Base-by-base conservation (phyloP, 2,329 filamentous ascomycete species). In the Colletotrichum salicis region DNA sequence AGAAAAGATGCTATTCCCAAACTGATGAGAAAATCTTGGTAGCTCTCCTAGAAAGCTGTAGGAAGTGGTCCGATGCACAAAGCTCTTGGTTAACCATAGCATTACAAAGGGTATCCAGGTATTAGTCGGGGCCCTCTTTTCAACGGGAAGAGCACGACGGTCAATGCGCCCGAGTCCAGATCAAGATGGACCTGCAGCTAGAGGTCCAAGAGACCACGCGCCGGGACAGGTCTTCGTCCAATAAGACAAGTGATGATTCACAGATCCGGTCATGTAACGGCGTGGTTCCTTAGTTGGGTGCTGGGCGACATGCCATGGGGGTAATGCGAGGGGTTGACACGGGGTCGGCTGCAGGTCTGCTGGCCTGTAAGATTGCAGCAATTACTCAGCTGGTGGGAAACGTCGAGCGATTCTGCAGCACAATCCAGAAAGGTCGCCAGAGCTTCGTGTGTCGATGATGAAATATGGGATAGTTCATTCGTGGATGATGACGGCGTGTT, bases 321-420 rank as follows among this genome's bases (percentile, higher is more conserved):
- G 27, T 15, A 22, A 54, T 65, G 65, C 65, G 65, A 64, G 55
- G 69, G 70, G 68, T 27, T 57, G 57, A 54, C 67, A 69, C 68
- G 55, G 60, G 69, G 61, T 65, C 64, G 65, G 62, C 41, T 69
- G 61, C 41, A 41, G 71, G 58, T 24, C 56, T 33, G 61, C 58
- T 70, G 57, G 58, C 76, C 76, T 78, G 64, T 78, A 67, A 77
- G 75, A 74, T 62, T 51, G 71, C 71, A 72, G 74, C 64, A 75
- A 77, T 78, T 78, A 77, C 75, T 76, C 75, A 78, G 76, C 76
- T 33, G 48, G 22, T 37, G 59, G 24, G n/a, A 41, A 60, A 54
- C 59, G 61, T 68, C 41, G 37, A 71, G 48, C 7, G 27, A 68
- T 59, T 67, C 55, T 60, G 45, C 63, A 73, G 41, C 54, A 67